These are phyloP conservation scores for Tilletia indica DNA, from an alignment of 1,284 basidiomycete species.

Conservation along the genomic window DNA sequence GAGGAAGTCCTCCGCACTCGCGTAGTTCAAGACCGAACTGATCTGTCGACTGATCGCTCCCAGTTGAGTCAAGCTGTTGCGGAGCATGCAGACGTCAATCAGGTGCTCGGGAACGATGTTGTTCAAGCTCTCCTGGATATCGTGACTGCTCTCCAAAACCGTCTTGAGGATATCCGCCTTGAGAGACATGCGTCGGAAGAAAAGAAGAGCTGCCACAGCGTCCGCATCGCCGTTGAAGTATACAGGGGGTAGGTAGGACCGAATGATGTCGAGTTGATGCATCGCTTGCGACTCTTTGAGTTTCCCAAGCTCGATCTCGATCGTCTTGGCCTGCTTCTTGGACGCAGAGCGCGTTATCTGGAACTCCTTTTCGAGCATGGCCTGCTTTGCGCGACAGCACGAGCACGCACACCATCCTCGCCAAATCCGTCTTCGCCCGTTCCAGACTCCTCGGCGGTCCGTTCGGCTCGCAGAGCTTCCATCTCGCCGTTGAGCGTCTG, in stretches of 20 bases:
- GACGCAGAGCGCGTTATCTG: conserved; percentile 49
- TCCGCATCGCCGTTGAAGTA: conserved; percentile 48
- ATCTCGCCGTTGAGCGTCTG: conserved; percentile 45
- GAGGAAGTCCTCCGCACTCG: conserved; percentile 43
- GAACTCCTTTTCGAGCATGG: conserved; percentile 50
- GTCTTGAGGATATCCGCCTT: conserved; percentile 49
- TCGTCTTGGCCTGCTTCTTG: conserved; percentile 51
- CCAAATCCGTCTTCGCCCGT: conserved; percentile 21
- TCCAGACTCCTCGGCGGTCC: conserved; percentile 22
- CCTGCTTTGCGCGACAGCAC: conserved; percentile 39
- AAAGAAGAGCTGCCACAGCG: conserved; percentile 45
- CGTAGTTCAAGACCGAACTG: conserved; percentile 43
- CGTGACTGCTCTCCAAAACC: conserved; percentile 44
- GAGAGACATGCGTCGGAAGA: conserved; percentile 50
- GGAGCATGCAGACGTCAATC: conserved; percentile 47
- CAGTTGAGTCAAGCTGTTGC: conserved; percentile 50
- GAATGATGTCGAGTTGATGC: conserved; percentile 44
- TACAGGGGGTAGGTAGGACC: conserved; percentile 43
- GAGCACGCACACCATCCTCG: conserved; percentile 30
- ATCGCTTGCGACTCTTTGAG: conserved; percentile 42
- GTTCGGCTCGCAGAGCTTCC: conserved; percentile 41
- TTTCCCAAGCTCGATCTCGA: conserved; percentile 45
- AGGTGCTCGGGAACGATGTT: conserved; percentile 31
- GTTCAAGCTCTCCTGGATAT: conserved; percentile 29
- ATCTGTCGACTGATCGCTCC: conserved; percentile 47